These are phyloP conservation scores for Ceratobasidium sp. DNA, from an alignment of 1,284 basidiomycete species.

Conservation along the genomic window DNA sequence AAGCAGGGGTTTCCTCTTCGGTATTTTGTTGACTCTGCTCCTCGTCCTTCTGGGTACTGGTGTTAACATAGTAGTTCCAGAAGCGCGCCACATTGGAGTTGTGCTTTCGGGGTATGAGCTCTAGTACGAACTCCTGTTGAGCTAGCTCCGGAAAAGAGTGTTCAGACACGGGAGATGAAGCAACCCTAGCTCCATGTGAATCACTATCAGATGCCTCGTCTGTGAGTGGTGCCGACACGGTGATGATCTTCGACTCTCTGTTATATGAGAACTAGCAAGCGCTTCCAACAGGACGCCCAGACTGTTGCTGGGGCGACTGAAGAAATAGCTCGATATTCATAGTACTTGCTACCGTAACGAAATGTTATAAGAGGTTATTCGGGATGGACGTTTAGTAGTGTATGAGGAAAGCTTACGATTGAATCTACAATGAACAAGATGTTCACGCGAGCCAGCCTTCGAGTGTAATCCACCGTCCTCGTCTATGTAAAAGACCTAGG, in stretches of 20 bases:
- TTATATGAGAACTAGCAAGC: conserved; percentile 9
- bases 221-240: background rate
- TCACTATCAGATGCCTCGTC: conserved; percentile 10
- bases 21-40: background rate
- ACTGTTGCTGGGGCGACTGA: background rate
- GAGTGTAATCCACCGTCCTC: conserved; percentile 18
- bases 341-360: background rate
- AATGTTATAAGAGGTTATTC: background rate
- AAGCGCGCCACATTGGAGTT: background rate
- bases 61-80: conserved; percentile 2
- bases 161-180: background rate
- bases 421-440: background rate
- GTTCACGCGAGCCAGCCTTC: background rate
- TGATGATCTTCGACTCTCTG: background rate
- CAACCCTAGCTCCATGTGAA: background rate
- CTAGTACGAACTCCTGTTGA: conserved; percentile 1
- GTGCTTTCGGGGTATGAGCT: background rate
- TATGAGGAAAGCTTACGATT: background rate
- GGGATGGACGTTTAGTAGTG: background rate
- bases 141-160: background rate
- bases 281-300: background rate
- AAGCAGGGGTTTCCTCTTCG: background rate
- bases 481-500: conserved; percentile 23
- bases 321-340: background rate
- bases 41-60: background rate